Evolutionary conservation across 805 yeast genomes (phyloP).

Genomic region (Saturnispora gosingensis): DNA sequence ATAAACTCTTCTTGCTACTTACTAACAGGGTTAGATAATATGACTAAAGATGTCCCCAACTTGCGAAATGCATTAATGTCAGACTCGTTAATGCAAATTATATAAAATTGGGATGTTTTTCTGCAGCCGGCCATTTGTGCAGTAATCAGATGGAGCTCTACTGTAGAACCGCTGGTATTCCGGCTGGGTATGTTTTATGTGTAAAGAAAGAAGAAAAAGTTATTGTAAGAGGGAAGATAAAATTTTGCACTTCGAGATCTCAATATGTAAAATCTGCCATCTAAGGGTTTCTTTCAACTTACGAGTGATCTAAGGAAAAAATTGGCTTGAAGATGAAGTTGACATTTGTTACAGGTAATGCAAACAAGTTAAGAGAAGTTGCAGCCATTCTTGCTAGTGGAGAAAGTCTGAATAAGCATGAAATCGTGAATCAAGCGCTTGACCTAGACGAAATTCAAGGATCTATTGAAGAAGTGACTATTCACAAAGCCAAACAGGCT

Average conservation of each 20-base stretch:
- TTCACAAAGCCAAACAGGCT: slow-evolving; percentile 70
- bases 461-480: slow-evolving; percentile 69
- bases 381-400: slow-evolving; percentile 52
- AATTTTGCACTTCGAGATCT: background rate
- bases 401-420: slow-evolving; percentile 28
- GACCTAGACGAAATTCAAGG: slow-evolving; percentile 94
- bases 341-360: slow-evolving; percentile 60
- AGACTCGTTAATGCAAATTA: slow-evolving; percentile 2
- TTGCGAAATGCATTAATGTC: slow-evolving; percentile 4
- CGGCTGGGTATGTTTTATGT: slow-evolving; percentile 29
- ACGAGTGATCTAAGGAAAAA: background rate
- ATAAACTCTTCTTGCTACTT: too few species aligned
- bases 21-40: background rate
- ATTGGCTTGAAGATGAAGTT: slow-evolving; percentile 7
- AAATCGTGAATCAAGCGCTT: slow-evolving; percentile 51
- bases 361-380: slow-evolving; percentile 81
- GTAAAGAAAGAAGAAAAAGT: slow-evolving; percentile 12
- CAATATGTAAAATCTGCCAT: background rate
- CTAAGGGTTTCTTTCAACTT: background rate
- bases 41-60: slow-evolving; percentile 2
- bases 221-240: background rate
- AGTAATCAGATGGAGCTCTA: slow-evolving; percentile 23
- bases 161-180: slow-evolving; percentile 33
- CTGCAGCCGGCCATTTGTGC: slow-evolving; percentile 37
- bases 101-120: slow-evolving; percentile 15